Conservation (phyloP, 2,329 filamentous ascomycete genomes). For the Cadophora sp. region DNA sequence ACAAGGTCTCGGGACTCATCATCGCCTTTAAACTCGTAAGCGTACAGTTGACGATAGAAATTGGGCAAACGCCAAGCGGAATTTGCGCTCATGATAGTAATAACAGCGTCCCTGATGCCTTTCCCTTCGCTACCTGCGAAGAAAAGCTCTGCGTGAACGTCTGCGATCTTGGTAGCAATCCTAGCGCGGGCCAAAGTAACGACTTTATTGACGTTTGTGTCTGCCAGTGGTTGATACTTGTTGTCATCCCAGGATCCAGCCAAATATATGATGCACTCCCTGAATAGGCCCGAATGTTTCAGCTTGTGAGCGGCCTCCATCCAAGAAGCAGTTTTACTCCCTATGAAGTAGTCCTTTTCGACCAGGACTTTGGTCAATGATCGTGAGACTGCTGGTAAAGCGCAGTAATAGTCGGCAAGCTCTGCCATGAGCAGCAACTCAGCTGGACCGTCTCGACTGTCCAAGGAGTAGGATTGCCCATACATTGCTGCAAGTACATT, state of each 20-base stretch:
- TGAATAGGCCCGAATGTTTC: neutral
- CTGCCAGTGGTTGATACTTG: neutral
- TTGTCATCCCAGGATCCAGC: neutral
- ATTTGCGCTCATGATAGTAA: neutral
- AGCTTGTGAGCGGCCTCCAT: neutral
- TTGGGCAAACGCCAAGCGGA: neutral
- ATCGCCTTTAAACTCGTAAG: neutral
- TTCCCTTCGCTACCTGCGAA: neutral
- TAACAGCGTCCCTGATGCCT: neutral
- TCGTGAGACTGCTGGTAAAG: neutral
- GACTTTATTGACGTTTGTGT: neutral
- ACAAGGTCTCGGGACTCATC: neutral
- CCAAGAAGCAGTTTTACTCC: neutral
- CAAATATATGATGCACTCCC: neutral
- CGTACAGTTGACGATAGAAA: neutral
- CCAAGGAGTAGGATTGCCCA: neutral
- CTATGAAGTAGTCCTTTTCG: neutral
- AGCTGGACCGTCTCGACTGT: too few relatives aligned
- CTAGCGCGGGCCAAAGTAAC: neutral
- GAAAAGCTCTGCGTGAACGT: neutral
- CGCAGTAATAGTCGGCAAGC: too few relatives aligned
- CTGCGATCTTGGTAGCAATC: neutral
- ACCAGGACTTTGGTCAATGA: neutral
- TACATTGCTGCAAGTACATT: neutral
- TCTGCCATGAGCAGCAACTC: too few relatives aligned